Evolutionary conservation across 345 rosid species (phyloP), one percentile per base, ranked within the genome.

Genomic region (Combretum micranthum): DNA sequence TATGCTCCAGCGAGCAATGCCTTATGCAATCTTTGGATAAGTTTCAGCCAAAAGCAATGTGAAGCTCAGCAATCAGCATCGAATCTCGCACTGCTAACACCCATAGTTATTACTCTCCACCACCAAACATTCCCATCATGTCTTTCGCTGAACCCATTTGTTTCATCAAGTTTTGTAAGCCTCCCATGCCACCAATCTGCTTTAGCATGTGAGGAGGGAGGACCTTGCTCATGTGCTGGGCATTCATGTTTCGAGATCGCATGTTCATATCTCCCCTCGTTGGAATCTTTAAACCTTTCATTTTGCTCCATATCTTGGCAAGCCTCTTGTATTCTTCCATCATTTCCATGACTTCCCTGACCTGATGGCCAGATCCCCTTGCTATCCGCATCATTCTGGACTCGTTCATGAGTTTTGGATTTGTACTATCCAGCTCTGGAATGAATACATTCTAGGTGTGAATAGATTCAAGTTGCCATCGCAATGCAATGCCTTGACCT

Each of bases 51-150:
- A 32, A 32, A 32, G 9, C n/a, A 32, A 32, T 32, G 3, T 32
- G 39, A 32, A 4, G 39, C 39, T 32, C 9, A 32, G 39, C 39
- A 32, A n/a, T n/a, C n/a, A n/a, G n/a, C n/a, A n/a, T 32, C 39
- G 9, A 32, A 32, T 1, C 39, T 32, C 39, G 10, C 39, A 32
- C 39, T 32, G 4, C 39, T 32, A 32, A 11, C 10, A 11, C 39
- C 5, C 39, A 7, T 7, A 7, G 39, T 32, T 25, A 25, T 32
- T 11, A 32, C 10, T 32, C 75, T 4, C 70, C 74, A 52, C 84
- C 83, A 44, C 98, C 95, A 42, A 92, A 83, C 97, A 92, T 84
- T 23, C 95, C 89, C 93, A 77, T 92, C 93, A 88, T 83, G 82
- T 92, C 96, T 55, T 88, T 88, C 49, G 71, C 32, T 6, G 87